Evolutionary conservation across 2,329 filamentous ascomycete species (phyloP).

Genomic region (Aphanocladium album): DNA sequence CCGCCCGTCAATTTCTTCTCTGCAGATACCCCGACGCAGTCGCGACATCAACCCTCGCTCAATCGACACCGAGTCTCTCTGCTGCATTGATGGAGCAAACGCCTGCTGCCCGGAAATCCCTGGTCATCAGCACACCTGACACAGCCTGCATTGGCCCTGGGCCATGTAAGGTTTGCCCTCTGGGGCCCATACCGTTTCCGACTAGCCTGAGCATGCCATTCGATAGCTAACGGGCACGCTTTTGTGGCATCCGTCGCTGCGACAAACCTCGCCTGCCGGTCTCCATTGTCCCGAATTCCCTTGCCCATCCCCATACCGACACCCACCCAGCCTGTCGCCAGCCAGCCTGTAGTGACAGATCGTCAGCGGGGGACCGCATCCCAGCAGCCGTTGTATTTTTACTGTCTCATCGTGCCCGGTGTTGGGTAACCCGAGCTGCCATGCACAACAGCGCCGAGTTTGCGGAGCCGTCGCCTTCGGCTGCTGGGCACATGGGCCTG

Average conservation of each 20-base stretch:
- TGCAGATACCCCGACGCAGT: background rate
- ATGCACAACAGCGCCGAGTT: slow-evolving; percentile 2
- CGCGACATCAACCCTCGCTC: background rate
- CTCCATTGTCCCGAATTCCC: slow-evolving; percentile 15
- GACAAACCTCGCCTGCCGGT: slow-evolving; percentile 16
- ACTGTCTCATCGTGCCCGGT: background rate
- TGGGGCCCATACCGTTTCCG: background rate
- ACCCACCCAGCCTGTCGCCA: background rate
- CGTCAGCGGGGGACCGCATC: background rate
- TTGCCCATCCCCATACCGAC: background rate
- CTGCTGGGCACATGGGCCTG: slow-evolving; percentile 28
- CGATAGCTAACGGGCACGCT: background rate
- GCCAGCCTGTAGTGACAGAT: background rate
- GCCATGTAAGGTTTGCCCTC: background rate
- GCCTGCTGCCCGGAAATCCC: background rate
- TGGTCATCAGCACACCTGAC: background rate
- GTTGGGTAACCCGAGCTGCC: background rate
- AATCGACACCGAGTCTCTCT: background rate
- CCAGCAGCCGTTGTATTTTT: background rate
- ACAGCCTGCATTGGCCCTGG: background rate
- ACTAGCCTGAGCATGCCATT: background rate
- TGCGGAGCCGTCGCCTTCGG: slow-evolving; percentile 20
- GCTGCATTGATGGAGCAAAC: background rate
- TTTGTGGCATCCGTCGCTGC: background rate
- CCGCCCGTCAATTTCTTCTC: background rate